Conservation (phyloP, 78 protist genomes). For the Trichosphaerium sp. region DNA sequence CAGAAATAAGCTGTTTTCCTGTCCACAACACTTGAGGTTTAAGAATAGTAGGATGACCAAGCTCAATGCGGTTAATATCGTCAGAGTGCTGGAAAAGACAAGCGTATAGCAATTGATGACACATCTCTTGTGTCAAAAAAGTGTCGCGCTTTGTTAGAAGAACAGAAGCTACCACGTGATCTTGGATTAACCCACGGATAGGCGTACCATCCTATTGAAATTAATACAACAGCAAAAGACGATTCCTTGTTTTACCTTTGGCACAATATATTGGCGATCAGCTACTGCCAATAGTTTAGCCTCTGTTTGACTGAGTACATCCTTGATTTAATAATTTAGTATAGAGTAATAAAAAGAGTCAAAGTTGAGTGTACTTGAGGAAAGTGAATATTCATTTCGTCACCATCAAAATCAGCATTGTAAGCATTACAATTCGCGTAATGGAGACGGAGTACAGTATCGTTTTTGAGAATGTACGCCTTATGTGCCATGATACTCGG, state of each 20-base stretch:
- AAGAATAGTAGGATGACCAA: slow-evolving; percentile 69
- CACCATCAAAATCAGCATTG: slow-evolving; percentile 99
- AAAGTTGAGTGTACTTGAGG: slow-evolving; percentile 61
- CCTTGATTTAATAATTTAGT: slow-evolving; percentile 7
- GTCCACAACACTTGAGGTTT: slow-evolving; percentile 83
- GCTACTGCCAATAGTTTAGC: slow-evolving; percentile 68
- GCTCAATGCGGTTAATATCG: slow-evolving; percentile 21
- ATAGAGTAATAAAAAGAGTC: neutral
- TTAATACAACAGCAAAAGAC: too few species aligned
- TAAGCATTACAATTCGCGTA: slow-evolving; percentile 96
- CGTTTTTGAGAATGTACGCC: slow-evolving; percentile 47
- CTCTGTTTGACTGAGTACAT: slow-evolving; percentile 67
- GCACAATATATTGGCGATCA: slow-evolving; percentile 74
- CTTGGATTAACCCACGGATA: slow-evolving; percentile 98
- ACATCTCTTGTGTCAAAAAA: slow-evolving; percentile 52
- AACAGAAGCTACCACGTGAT: slow-evolving; percentile 91
- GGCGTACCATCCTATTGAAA: slow-evolving; percentile 93
- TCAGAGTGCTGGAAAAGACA: slow-evolving; percentile 20
- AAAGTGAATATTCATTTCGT: slow-evolving; percentile 97
- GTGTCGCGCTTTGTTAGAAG: slow-evolving; percentile 76
- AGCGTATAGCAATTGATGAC: slow-evolving; percentile 49
- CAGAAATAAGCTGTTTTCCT: slow-evolving; percentile 89
- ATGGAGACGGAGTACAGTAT: slow-evolving; percentile 91
- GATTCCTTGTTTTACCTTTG: too few species aligned
- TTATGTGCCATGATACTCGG: slow-evolving; percentile 91